A percentile compares a stretch with the other conserved stretches of the same genome.
phyloP scores from a whole-genome alignment of 352 stramenopile genomes.

The Phytophthora rubi region DNA sequence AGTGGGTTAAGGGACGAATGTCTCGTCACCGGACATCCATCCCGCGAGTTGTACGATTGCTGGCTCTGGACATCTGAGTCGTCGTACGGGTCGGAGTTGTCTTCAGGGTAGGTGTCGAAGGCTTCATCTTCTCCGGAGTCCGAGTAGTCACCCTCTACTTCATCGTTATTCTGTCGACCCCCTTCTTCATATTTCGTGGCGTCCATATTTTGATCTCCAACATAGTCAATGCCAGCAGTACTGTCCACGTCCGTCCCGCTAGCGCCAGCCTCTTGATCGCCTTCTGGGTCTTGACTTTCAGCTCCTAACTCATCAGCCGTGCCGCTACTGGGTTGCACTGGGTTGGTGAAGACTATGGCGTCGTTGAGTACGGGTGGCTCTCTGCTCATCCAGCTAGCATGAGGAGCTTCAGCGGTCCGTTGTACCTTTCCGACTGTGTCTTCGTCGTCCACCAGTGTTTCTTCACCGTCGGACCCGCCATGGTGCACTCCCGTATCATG shows the following conservation, averaged over 20 bases:
- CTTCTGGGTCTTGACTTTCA: not conserved
- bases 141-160: too few relatives aligned
- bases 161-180: too few relatives aligned
- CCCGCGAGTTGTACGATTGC: too few relatives aligned
- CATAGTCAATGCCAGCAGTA: not conserved
- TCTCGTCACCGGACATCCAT: too few relatives aligned
- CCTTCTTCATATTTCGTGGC: too few relatives aligned
- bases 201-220: not conserved
- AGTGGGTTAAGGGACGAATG: too few relatives aligned
- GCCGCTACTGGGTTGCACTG: not conserved
- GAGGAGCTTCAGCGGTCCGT: not conserved
- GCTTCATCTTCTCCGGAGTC: too few relatives aligned
- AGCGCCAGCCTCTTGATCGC: not conserved
- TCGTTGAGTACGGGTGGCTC: not conserved
- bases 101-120: too few relatives aligned
- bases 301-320: not conserved
- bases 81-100: too few relatives aligned
- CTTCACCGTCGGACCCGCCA: not conserved
- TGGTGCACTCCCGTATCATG: too few relatives aligned
- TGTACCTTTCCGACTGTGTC: not conserved
- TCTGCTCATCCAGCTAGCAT: constrained; percentile 1
- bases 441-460: not conserved
- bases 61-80: too few relatives aligned
- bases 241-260: not conserved
- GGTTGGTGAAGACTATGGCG: not conserved